Conservation (phyloP, 2,329 filamentous ascomycete genomes). For the Aspergillus novoparasiticus region DNA sequence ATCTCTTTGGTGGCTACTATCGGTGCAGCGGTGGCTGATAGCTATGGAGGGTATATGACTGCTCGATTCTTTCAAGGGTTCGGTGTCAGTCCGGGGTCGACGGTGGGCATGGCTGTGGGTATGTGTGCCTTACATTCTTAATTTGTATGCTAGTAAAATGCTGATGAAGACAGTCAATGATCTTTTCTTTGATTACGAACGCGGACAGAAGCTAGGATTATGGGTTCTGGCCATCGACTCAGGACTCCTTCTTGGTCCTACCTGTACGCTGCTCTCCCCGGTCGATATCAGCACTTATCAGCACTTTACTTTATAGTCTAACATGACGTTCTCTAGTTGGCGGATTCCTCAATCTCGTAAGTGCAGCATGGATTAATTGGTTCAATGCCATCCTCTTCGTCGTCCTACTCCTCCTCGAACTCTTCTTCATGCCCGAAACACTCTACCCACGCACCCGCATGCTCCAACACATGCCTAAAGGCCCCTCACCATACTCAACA, state of each 20-base stretch:
- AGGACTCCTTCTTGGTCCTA: conserved; percentile 53
- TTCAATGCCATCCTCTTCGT: conserved; percentile 57
- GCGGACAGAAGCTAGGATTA: conserved; percentile 58
- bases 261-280: conserved; percentile 37
- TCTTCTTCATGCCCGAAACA: conserved; percentile 58
- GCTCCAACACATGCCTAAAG: conserved; percentile 41
- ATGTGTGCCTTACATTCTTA: not conserved
- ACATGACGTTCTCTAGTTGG: conserved; percentile 41
- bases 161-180: conserved; percentile 47
- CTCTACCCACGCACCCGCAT: conserved; percentile 58
- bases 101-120: conserved; percentile 57
- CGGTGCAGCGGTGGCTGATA: conserved; percentile 44
- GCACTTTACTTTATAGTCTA: not conserved
- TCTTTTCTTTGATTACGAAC: conserved; percentile 59
- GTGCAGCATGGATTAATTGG: conserved; percentile 57
- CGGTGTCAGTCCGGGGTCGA: conserved; percentile 57
- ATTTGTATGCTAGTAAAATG: too few relatives aligned
- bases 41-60: conserved; percentile 58
- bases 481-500: not conserved
- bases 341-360: conserved; percentile 53
- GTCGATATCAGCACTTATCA: too few relatives aligned
- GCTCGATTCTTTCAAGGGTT: conserved; percentile 62
- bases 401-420: conserved; percentile 50
- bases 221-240: conserved; percentile 61
- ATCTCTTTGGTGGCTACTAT: conserved; percentile 48